These are phyloP conservation scores for Diaporthe amygdali DNA, from an alignment of 2,329 filamentous ascomycete genomes.

Conservation along the genomic window DNA sequence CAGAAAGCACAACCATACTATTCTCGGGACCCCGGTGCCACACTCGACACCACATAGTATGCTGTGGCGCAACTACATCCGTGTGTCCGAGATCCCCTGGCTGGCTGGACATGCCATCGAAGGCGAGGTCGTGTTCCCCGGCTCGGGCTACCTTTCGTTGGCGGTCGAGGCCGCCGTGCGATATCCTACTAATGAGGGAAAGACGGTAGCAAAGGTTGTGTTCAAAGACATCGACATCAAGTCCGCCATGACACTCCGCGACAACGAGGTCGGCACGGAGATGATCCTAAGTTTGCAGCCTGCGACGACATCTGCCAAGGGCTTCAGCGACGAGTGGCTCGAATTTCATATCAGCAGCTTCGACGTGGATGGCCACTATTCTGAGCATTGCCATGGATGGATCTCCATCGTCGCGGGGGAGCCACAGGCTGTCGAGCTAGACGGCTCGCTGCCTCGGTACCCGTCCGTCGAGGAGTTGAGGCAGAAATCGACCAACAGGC, in stretches of 20 bases:
- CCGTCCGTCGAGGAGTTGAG: neutral
- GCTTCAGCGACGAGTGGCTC: constrained; percentile 6
- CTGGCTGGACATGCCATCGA: constrained; percentile 40
- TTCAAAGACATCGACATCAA: constrained; percentile 2
- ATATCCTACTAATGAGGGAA: neutral
- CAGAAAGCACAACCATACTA: constrained; percentile 10
- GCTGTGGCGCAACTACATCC: constrained; percentile 27
- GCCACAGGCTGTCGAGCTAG: neutral
- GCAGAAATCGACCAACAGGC: neutral
- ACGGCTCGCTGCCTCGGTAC: neutral
- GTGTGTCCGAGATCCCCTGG: constrained; percentile 40
- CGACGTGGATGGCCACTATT: neutral
- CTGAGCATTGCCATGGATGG: neutral
- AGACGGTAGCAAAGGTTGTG: neutral
- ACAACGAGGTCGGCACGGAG: constrained; percentile 38
- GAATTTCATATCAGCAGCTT: constrained; percentile 16
- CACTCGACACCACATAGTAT: neutral
- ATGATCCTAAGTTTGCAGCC: constrained; percentile 31
- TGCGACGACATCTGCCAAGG: constrained; percentile 20
- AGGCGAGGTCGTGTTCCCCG: constrained; percentile 42
- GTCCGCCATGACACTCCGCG: constrained; percentile 25
- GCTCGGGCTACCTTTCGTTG: constrained; percentile 29
- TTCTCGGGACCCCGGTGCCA: constrained; percentile 12
- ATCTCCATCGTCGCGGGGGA: neutral
- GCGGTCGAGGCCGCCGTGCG: constrained; percentile 29